A percentile compares a stretch with the other conserved stretches of the same genome.
phyloP scores from a whole-genome alignment of 2,329 filamentous ascomycete species.

The Pseudogymnoascus sp. region DNA sequence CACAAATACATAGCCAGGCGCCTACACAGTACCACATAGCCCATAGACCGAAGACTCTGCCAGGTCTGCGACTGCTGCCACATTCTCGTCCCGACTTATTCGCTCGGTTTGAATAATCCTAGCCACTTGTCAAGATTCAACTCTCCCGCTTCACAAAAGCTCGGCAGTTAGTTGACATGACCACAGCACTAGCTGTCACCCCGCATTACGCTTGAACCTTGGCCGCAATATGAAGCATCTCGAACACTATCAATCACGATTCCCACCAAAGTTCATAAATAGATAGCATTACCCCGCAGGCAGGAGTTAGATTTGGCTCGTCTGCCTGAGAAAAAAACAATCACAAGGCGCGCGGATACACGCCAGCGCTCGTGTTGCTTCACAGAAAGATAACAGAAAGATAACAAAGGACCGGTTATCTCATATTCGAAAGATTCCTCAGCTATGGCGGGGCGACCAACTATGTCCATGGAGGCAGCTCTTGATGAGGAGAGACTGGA shows the following conservation, averaged over 20 bases:
- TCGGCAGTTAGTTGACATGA: slow-evolving; percentile 4
- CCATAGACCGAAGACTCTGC: neutral
- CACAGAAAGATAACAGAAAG: neutral
- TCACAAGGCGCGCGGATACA: neutral
- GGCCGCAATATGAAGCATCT: slow-evolving; percentile 30
- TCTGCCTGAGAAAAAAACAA: slow-evolving; percentile 1
- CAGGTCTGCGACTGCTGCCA: neutral
- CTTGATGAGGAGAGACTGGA: slow-evolving; percentile 71
- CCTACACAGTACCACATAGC: neutral
- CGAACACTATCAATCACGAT: slow-evolving; percentile 21
- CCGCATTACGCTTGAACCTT: slow-evolving; percentile 11
- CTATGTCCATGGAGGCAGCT: slow-evolving; percentile 70
- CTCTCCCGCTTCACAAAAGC: neutral
- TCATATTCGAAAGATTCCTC: slow-evolving; percentile 13
- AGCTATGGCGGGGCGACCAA: slow-evolving; percentile 27
- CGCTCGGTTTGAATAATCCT: neutral
- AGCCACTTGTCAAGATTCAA: neutral
- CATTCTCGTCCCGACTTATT: neutral
- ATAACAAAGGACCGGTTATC: slow-evolving; percentile 11
- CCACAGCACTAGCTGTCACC: slow-evolving; percentile 7
- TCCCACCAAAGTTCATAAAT: slow-evolving; percentile 29
- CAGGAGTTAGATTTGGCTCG: neutral
- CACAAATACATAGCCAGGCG: neutral
- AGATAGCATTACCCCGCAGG: slow-evolving; percentile 21
- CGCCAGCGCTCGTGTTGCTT: slow-evolving; percentile 12